Evolutionary conservation across 2,329 filamentous ascomycete genomes (phyloP).

Genomic region (Ambrosiella beaveri): DNA sequence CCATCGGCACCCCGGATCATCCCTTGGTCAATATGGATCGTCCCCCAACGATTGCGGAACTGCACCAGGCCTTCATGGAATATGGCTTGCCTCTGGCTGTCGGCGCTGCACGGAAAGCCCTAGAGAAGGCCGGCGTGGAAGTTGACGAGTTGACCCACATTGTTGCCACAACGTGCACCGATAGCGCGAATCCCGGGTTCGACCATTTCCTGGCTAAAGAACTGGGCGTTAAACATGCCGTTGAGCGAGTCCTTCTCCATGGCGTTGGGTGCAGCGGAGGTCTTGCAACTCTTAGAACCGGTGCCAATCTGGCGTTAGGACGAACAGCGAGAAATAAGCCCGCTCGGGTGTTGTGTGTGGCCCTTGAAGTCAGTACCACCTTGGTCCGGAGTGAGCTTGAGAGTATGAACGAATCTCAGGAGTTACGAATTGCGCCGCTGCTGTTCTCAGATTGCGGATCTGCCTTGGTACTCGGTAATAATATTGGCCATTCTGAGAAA

Average conservation of each 20-base stretch:
- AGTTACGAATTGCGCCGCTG: slow-evolving; percentile 46
- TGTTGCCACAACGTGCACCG: slow-evolving; percentile 51
- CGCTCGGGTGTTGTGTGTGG: slow-evolving; percentile 47
- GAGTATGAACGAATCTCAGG: slow-evolving; percentile 38
- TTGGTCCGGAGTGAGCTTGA: slow-evolving; percentile 49
- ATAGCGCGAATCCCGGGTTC: slow-evolving; percentile 52
- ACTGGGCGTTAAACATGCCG: slow-evolving; percentile 37
- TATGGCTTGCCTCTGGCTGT: slow-evolving; percentile 42
- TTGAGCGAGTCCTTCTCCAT: slow-evolving; percentile 48
- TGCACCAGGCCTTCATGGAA: slow-evolving; percentile 37
- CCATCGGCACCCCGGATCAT: slow-evolving; percentile 43
- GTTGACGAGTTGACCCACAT: slow-evolving; percentile 43
- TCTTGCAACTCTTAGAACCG: slow-evolving; percentile 42
- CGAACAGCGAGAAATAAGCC: slow-evolving; percentile 39
- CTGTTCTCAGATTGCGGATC: slow-evolving; percentile 58
- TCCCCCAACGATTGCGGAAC: slow-evolving; percentile 34
- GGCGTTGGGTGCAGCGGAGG: slow-evolving; percentile 51
- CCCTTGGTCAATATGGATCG: slow-evolving; percentile 39
- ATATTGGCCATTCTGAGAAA: slow-evolving; percentile 29
- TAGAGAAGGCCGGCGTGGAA: slow-evolving; percentile 35
- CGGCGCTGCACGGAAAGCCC: slow-evolving; percentile 35
- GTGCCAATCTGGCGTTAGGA: slow-evolving; percentile 48
- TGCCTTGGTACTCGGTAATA: slow-evolving; percentile 46
- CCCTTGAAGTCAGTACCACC: slow-evolving; percentile 44
- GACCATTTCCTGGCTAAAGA: slow-evolving; percentile 46